phyloP scores from a whole-genome alignment of 2,329 filamentous ascomycete genomes.

The Fusarium graminum region DNA sequence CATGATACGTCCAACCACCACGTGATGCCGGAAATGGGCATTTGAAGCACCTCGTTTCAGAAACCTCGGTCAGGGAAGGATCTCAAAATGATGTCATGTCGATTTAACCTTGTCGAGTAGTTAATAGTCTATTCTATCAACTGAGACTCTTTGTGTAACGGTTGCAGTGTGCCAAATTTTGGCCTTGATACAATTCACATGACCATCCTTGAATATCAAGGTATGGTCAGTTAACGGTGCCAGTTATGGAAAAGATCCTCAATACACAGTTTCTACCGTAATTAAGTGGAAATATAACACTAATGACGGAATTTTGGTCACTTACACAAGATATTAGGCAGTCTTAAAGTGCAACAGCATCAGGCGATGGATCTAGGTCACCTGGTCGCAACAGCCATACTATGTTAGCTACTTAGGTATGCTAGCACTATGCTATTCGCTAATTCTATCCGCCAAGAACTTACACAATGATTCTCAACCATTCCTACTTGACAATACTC shows the following conservation, averaged over 20 bases:
- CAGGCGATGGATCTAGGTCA: not conserved
- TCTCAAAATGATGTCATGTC: constrained; percentile 28
- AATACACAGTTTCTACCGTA: not conserved
- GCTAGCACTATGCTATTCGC: not conserved
- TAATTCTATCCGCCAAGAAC: not conserved
- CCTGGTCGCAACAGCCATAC: not conserved
- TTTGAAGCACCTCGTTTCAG: constrained; percentile 7
- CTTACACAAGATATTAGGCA: not conserved
- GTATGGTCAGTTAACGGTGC: constrained; percentile 19
- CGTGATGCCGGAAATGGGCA: constrained; percentile 27
- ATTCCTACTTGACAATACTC: not conserved
- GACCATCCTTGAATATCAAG: constrained; percentile 6
- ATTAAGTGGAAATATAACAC: not conserved
- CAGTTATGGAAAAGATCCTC: constrained; percentile 7
- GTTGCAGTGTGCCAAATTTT: constrained; percentile 3
- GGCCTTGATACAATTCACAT: constrained; percentile 14
- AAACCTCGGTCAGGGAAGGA: constrained; percentile 20
- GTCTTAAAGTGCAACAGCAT: not conserved
- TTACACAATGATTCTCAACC: not conserved
- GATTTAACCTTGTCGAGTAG: constrained; percentile 9
- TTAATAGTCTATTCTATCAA: constrained; percentile 3
- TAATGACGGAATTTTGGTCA: not conserved
- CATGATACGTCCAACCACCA: not conserved
- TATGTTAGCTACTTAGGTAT: not conserved
- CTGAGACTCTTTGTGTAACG: constrained; percentile 22